Base-by-base conservation (phyloP, 345 rosid species). In the Rhodomyrtus tomentosa region DNA sequence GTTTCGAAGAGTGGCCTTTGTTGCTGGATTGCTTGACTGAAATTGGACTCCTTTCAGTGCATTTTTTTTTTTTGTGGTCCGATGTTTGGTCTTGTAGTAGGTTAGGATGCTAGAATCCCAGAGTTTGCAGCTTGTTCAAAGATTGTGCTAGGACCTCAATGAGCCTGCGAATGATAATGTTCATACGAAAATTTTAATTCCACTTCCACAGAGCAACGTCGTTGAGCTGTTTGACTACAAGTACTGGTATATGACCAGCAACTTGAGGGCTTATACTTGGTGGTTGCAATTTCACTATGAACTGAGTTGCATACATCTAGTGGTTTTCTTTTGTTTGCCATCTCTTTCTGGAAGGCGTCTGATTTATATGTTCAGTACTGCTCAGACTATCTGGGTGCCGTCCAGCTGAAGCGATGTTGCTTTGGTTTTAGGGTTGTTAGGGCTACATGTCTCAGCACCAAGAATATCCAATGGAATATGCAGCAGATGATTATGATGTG, bases 401-500 rank as follows among this genome's bases (percentile, higher is more conserved):
- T 32, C 13, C 24, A 68, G 76, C 76, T 68, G 83, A 81, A 58
- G 50, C 25, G 29, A 58, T 82, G 84, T 50, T 83, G 84, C 86
- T 58, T 82, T 84, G 87, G 84, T 84, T 24, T 68, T 76, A 84
- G 80, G 80, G 84, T 84, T 24, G 55, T 10, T 68, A 18, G 76
- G 82, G 73, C 72, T 62, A 74, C 55, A 91, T 91, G 93, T 82
- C 92, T 85, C 90, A 89, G 22, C 84, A 90, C 76, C 90, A 85
- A 58, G 91, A 86, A 83, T 88, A 91, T 82, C 91, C 84, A 21
- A 82, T 87, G 88, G 92, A 90, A 82, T 86, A 90, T 29, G 88
- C 84, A 10, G 90, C 85, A 27, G 92, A 91, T 80, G 93, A 90
- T 80, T 88, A 87, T 24, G 93, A 91, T 32, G 89, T 90, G 91